A percentile compares a stretch with the other conserved stretches of the same genome.
phyloP scores from a whole-genome alignment of 2,329 filamentous ascomycete species.

The Alternaria dauci region DNA sequence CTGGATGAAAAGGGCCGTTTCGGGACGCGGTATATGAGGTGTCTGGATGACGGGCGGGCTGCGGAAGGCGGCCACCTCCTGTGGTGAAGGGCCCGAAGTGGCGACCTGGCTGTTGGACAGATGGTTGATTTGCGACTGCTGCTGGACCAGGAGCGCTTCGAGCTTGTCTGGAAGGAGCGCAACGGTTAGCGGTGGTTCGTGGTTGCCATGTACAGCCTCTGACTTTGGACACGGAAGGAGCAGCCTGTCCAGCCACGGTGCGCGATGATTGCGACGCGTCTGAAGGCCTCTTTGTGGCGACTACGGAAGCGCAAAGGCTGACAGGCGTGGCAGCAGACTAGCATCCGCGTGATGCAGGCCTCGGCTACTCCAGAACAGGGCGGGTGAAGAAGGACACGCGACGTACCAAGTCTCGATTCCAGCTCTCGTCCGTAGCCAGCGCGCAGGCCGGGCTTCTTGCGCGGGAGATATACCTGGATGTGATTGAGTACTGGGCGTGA shows the following conservation, averaged over 20 bases:
- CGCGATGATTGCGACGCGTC: neutral
- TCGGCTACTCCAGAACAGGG: slow-evolving; percentile 15
- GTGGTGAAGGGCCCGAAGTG: slow-evolving; percentile 38
- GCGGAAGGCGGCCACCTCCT: slow-evolving; percentile 45
- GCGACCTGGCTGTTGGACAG: slow-evolving; percentile 45
- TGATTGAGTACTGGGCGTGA: slow-evolving; percentile 8
- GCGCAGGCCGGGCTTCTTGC: slow-evolving; percentile 72
- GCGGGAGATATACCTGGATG: slow-evolving; percentile 66
- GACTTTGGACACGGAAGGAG: neutral
- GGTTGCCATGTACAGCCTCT: neutral
- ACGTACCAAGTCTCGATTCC: slow-evolving; percentile 65
- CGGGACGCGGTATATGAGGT: slow-evolving; percentile 54
- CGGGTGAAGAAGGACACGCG: neutral
- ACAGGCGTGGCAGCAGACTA: neutral
- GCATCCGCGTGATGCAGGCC: neutral
- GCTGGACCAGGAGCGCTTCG: slow-evolving; percentile 54
- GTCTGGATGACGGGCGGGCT: slow-evolving; percentile 50
- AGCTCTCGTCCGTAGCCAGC: slow-evolving; percentile 70
- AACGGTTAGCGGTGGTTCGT: slow-evolving; percentile 10
- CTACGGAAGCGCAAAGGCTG: neutral
- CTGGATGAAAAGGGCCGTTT: slow-evolving; percentile 58
- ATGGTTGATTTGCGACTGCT: slow-evolving; percentile 58
- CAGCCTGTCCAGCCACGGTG: neutral
- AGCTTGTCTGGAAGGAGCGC: slow-evolving; percentile 52
- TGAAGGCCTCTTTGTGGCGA: neutral